phyloP scores from a whole-genome alignment of 106 monocot genomes.

The Platanthera guangdongensis region DNA sequence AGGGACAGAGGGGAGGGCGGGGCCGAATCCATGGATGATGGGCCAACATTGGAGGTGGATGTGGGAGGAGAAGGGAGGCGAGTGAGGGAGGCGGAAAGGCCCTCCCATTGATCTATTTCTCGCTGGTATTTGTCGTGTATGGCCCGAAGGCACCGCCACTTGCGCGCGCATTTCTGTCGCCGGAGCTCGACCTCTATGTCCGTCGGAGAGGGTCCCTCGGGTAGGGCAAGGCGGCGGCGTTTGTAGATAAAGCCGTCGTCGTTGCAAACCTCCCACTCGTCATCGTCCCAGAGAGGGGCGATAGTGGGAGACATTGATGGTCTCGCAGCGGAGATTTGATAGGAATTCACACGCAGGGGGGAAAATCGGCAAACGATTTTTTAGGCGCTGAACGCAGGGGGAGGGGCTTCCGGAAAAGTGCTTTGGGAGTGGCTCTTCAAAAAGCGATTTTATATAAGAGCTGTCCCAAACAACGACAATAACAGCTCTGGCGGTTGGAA shows the following conservation, averaged over 20 bases:
- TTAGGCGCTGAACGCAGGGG: too few species aligned
- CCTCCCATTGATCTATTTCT: conserved; percentile 7
- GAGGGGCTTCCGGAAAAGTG: too few species aligned
- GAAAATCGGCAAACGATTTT: too few species aligned
- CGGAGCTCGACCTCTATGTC: background rate
- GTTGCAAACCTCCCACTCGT: conserved; percentile 56
- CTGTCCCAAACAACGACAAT: too few species aligned
- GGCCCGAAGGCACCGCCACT: conserved; percentile 1
- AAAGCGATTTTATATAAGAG: too few species aligned
- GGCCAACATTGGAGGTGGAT: background rate
- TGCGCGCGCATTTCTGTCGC: background rate
- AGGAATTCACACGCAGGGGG: too few species aligned
- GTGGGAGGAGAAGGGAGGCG: background rate
- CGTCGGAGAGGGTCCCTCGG: background rate
- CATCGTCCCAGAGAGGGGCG: conserved; percentile 6
- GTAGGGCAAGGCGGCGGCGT: background rate
- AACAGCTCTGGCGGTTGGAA: too few species aligned
- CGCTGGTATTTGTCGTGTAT: too few species aligned
- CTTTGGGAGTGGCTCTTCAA: too few species aligned
- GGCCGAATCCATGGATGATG: background rate
- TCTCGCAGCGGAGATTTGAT: too few species aligned
- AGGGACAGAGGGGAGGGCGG: background rate
- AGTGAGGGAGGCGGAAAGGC: conserved; percentile 1
- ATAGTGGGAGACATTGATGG: background rate
- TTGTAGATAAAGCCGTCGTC: conserved; percentile 53